Base-by-base conservation (phyloP, 805 yeast species). In the Phaffomyces thermotolerans region DNA sequence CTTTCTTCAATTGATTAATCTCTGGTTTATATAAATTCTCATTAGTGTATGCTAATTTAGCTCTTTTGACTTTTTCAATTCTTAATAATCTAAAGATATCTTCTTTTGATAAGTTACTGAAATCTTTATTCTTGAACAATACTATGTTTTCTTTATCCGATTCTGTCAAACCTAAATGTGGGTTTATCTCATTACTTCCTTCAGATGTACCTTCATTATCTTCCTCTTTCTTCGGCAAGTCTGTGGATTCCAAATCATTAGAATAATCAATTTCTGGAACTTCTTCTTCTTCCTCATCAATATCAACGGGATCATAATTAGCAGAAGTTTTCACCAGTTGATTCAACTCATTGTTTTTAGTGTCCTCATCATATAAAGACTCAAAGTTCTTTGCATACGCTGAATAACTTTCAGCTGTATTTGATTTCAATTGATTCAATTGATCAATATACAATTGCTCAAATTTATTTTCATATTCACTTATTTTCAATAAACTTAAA, bases 11-110 rank as follows among this genome's bases (percentile, higher is more conserved):
- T 5, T 29, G 30, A 27, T 42, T 42, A 8, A 50, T 45, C 35
- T 57, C 48, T 22, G 59, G 60, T 29, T 45, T 41, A 20, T 44
- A 42, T 7, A 49, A 5, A 34, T 47, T 24, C 10, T 56, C 56
- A 39, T 51, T 54, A n/a, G 46, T 36, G 20, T 47, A 49, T 24
- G 44, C 32, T 5, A 52, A 29, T 9, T 43, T 35, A 2, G 49
- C 44, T 37, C 62, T 50, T 29, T 51, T 48, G 7, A 37, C 37
- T 34, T 53, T 51, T 35, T 58, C 62, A 13, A 43, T 30, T 4
- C 52, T 43, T 31, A 58, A 41, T 3, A 52, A 36, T 9, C 44
- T 39, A 23, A 49, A 37, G 15, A 55, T 33, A 36, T 52, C 50
- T 2, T 51, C 51, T 40, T 58, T 56, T 4, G 47, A 36, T 10